Evolutionary conservation across 768 basidiomycete species (phyloP), one percentile per base, ranked within the genome.

Genomic region (Pilatotrama ljubarskyi): DNA sequence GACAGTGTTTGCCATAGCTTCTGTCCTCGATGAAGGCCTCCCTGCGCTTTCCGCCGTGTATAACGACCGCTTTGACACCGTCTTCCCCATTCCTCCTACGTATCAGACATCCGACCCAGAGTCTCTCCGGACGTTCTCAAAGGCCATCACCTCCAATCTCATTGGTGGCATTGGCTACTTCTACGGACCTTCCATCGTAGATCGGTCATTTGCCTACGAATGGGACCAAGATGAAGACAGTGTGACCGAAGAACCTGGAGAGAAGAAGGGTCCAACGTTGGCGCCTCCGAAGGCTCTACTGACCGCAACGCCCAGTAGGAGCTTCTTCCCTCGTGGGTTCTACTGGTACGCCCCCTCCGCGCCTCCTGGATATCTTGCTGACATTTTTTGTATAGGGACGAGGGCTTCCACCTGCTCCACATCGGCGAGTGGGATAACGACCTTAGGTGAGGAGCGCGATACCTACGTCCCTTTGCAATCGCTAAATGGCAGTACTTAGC

Each of bases 261-360:
- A 69, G n/a, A 70, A 75, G 54, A 76, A 73, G 40, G 89, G 85
- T n/a, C 81, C 90, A 15, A 81, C 74, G 55, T 67, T 93, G 61
- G 91, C 89, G 5, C 88, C 90, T 35, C 88, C 91, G 7, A 85
- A 79, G 59, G 83, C 85, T 18, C 75, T 98, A 18, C 74, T 97
- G 64, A 96, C 95, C 8, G 95, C 93, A 0, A 98, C 96, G 0
- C 95, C 95, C 4, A 96, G 94, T 69, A 82, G 96, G 36, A 94
- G 93, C 65, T 98, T 98, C 79, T 98, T 98, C 79, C 95, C 95
- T 0, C 81, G 95, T 71, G 95, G 95, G 17, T 98, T 98, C 75
- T 98, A 98, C 73, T 98, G 95, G 91, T 91, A 72, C 51, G 71
- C 43, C 13, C 6, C 48, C n/a, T n/a, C 14, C 46, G 29, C 17